phyloP scores from a whole-genome alignment of 805 yeast genomes.

The Huiozyma naganishii region DNA sequence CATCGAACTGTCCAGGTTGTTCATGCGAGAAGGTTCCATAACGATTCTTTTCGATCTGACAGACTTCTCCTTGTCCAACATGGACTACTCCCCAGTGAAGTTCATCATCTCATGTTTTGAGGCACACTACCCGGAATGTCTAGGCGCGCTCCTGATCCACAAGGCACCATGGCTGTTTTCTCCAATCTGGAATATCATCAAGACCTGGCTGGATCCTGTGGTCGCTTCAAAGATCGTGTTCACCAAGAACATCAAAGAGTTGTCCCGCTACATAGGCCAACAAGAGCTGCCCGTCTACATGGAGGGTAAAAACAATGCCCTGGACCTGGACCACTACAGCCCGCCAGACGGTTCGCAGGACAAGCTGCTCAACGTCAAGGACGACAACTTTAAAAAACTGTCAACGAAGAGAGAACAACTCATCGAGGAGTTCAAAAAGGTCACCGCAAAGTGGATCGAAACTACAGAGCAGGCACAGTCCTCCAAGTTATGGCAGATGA shows the following conservation, averaged over 20 bases:
- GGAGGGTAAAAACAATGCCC: constrained; percentile 57
- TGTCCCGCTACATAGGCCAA: constrained; percentile 48
- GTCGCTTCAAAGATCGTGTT: constrained; percentile 86
- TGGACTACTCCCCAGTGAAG: constrained; percentile 88
- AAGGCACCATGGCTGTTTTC: constrained; percentile 96
- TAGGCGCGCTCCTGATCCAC: constrained; percentile 76
- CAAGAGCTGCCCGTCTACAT: constrained; percentile 55
- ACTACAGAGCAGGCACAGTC: constrained; percentile 38
- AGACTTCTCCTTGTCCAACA: constrained; percentile 79
- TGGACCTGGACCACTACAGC: constrained; percentile 45
- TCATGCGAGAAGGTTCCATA: constrained; percentile 68
- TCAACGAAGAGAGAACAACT: constrained; percentile 44
- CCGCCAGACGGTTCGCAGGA: constrained; percentile 54
- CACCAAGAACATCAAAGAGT: constrained; percentile 59
- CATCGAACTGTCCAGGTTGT: constrained; percentile 75
- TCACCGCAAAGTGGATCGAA: constrained; percentile 67
- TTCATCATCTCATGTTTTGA: constrained; percentile 83
- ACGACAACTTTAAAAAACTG: constrained; percentile 19
- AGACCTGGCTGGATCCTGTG: constrained; percentile 93
- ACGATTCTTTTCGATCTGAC: constrained; percentile 78
- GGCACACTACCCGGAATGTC: constrained; percentile 91
- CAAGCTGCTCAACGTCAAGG: constrained; percentile 31
- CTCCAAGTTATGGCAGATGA: constrained; percentile 40
- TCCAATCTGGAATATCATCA: constrained; percentile 87
- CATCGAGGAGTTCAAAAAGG: constrained; percentile 42